Evolutionary conservation across 129 eudicot genomes (phyloP).

Genomic region (Calendula officinalis): DNA sequence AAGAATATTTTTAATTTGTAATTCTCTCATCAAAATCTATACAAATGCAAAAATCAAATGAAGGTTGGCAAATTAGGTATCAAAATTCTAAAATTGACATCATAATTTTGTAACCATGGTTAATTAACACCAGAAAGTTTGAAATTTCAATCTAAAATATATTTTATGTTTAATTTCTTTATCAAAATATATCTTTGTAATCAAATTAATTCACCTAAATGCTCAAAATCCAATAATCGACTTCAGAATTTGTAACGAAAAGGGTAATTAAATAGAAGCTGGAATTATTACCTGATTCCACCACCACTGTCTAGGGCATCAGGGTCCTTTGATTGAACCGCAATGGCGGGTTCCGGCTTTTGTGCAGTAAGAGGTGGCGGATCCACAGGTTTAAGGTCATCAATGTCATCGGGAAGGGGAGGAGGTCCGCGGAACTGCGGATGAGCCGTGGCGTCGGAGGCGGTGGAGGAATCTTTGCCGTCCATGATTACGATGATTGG

Average conservation of each 20-base stretch:
- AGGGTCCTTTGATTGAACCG: conserved; percentile 44
- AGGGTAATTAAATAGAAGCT: background rate
- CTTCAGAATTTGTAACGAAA: background rate
- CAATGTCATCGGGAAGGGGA: conserved; percentile 7
- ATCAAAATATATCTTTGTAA: background rate
- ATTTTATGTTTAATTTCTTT: too few species aligned
- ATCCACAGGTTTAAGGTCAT: background rate
- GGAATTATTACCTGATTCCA: conserved; percentile 48
- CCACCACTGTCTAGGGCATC: conserved; percentile 62
- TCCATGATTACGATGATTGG: conserved; percentile 26
- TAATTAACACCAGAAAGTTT: background rate
- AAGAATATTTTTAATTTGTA: background rate
- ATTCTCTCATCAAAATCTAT: conserved; percentile 2
- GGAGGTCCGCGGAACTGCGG: conserved; percentile 12
- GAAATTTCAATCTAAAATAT: background rate
- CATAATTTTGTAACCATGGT: too few species aligned
- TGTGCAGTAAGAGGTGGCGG: conserved; percentile 14
- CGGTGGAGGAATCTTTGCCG: conserved; percentile 17
- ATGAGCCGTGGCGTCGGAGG: conserved; percentile 15
- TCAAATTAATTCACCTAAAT: background rate
- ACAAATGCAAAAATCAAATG: background rate
- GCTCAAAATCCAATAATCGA: background rate
- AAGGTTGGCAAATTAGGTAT: background rate
- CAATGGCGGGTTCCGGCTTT: conserved; percentile 16
- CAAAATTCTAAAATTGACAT: too few species aligned